Base-by-base conservation (phyloP, 1,284 basidiomycete genomes). In the Prillingera fragicola region DNA sequence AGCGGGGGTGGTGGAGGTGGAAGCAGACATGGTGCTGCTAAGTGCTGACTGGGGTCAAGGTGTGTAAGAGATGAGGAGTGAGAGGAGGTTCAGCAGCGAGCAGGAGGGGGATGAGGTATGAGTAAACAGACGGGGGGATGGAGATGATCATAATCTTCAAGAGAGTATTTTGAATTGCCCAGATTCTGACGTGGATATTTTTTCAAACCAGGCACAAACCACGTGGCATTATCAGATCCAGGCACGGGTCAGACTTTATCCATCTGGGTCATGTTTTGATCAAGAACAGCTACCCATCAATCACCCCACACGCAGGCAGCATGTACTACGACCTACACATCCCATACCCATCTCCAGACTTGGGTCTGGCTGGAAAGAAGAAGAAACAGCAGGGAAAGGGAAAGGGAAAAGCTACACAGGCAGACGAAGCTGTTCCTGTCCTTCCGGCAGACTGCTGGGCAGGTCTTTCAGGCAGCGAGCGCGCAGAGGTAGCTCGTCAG, bases 311-410 rank as follows among this genome's bases (percentile, higher is more conserved):
- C 25, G 9, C 38, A 12, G 21, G 9, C 34, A 23, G 26, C 34
- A 70, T 71, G 67, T 70, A 67, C 50, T 69, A 61, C 52, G 67
- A 72, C 55, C 64, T 72, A 18, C 67, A 61, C 45, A 38, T 66
- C 5, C 65, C 67, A 14, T 72, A 65, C 52, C 66, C 68, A 0
- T 31, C 59, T 1, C 55, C 63, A 4, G 41, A 53, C 5, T 41
- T 43, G 21, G 41, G 24, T 6, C 26, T 40, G 2, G 27, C 10
- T 10, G 38, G 35, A 17, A 59, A 54, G 44, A 66, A 65, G 41
- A 39, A 35, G 21, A 48, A 47, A 39, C 53, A 49, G 35, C 60
- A 62, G 43, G 50, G 48, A 13, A 62, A 62, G 41, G 46, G 45
- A 29, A 68, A 70, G 51, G 65, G 61, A 3, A 70, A 70, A 54